Conservation (phyloP, 495 filamentous ascomycete genomes). For the Podospora conica region DNA sequence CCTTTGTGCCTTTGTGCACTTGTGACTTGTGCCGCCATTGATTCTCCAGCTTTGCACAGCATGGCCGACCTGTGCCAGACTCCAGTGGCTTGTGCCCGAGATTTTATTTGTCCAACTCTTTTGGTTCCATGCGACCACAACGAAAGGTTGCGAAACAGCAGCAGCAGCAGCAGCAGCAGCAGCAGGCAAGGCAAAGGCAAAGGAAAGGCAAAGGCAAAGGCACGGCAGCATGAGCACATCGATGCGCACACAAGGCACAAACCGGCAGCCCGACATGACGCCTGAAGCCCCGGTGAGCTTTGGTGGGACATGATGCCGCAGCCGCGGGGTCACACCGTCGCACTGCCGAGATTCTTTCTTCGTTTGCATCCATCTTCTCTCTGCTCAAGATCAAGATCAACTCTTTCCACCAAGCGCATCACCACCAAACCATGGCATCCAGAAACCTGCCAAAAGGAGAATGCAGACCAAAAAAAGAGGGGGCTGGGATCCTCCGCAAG, state of each 20-base stretch:
- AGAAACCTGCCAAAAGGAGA: not conserved
- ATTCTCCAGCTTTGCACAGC: not conserved
- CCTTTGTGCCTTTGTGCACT: no score
- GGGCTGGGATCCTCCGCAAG: conserved; percentile 18
- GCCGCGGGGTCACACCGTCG: not conserved
- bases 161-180: no score
- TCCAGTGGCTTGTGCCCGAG: not conserved
- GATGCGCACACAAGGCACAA: not conserved
- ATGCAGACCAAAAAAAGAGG: conserved; percentile 16
- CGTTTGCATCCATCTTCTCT: no score
- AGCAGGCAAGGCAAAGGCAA: not conserved
- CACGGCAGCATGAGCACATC: not conserved
- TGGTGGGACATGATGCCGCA: not conserved
- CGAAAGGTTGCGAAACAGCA: not conserved
- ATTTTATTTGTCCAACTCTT: no score
- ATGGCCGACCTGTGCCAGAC: not conserved
- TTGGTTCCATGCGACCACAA: not conserved
- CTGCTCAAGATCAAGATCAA: not conserved
- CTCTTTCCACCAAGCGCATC: not conserved
- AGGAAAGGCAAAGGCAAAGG: not conserved
- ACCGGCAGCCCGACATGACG: not conserved
- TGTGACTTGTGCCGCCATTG: no score
- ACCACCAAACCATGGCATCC: not conserved
- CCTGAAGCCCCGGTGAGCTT: not conserved
- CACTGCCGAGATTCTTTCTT: not conserved